Conservation (phyloP, 1,284 basidiomycete species). For the Abortiporus biennis region DNA sequence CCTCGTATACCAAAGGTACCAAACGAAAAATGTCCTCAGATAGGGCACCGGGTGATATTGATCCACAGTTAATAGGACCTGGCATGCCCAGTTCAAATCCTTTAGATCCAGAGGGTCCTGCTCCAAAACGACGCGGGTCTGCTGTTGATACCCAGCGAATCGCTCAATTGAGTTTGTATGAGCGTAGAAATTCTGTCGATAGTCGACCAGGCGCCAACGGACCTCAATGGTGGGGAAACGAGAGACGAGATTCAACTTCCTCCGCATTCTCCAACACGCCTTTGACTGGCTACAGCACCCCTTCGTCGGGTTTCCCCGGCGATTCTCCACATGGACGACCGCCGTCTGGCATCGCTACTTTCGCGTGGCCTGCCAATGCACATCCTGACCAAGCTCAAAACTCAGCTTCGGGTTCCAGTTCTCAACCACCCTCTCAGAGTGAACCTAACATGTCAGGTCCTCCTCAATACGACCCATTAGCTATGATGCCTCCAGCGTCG, state of each 20-base stretch:
- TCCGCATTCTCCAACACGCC: constrained; percentile 55
- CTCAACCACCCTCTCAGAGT: constrained; percentile 29
- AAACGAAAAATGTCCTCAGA: constrained; percentile 80
- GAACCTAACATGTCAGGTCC: constrained; percentile 31
- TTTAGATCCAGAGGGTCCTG: constrained; percentile 57
- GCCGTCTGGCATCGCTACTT: constrained; percentile 57
- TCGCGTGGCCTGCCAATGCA: constrained; percentile 63
- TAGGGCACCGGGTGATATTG: constrained; percentile 55
- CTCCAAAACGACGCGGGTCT: constrained; percentile 74
- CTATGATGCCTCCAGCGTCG: constrained; percentile 51
- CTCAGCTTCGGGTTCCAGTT: constrained; percentile 29
- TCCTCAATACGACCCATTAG: constrained; percentile 38
- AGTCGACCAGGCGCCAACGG: constrained; percentile 35
- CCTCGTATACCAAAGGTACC: constrained; percentile 41
- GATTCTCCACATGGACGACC: constrained; percentile 61
- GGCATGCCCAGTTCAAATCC: constrained; percentile 52
- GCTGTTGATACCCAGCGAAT: constrained; percentile 70
- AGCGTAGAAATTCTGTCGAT: constrained; percentile 72
- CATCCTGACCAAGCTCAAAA: constrained; percentile 31
- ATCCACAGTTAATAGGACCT: constrained; percentile 63
- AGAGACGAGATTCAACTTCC: constrained; percentile 67
- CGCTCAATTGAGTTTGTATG: constrained; percentile 64
- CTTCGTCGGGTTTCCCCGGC: constrained; percentile 54
- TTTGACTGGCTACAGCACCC: constrained; percentile 39
- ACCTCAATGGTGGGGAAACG: constrained; percentile 50